These are phyloP conservation scores for Talaromyces islandicus DNA, from an alignment of 2,329 filamentous ascomycete genomes.

Conservation along the genomic window DNA sequence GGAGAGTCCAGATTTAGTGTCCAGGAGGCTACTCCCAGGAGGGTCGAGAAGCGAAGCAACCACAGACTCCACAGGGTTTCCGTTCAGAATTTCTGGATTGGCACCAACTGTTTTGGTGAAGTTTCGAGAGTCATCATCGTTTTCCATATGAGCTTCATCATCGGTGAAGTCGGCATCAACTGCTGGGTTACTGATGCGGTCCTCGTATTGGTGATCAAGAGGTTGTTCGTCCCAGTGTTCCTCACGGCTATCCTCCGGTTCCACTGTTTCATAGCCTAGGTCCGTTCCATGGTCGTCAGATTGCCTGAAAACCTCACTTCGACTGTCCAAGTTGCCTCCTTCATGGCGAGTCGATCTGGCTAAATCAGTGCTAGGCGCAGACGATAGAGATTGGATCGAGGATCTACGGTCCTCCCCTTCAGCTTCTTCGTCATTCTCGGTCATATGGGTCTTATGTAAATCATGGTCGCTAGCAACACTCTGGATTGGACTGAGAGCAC, in stretches of 20 bases:
- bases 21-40: conserved; percentile 55
- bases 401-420: conserved; percentile 41
- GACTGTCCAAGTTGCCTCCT: conserved; percentile 45
- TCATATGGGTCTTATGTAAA: conserved; percentile 57
- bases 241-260: conserved; percentile 19
- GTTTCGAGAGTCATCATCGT: conserved; percentile 52
- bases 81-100: conserved; percentile 69
- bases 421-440: conserved; percentile 55
- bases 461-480: conserved; percentile 84
- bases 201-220: background rate
- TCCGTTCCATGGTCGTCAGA: conserved; percentile 28
- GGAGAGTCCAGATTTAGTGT: conserved; percentile 49
- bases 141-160: conserved; percentile 34
- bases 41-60: conserved; percentile 87
- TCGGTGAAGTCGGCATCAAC: conserved; percentile 51
- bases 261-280: conserved; percentile 31
- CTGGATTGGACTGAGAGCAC: conserved; percentile 80
- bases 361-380: conserved; percentile 53
- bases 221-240: conserved; percentile 19
- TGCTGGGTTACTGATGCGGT: background rate
- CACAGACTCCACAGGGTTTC: conserved; percentile 72
- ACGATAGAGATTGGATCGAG: conserved; percentile 56
- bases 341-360: conserved; percentile 50
- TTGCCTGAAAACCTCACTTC: conserved; percentile 44
- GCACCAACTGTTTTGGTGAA: conserved; percentile 63